Base-by-base conservation (phyloP, 176 grass and related monocot species). In the Ampelocalamus luodianensis region DNA sequence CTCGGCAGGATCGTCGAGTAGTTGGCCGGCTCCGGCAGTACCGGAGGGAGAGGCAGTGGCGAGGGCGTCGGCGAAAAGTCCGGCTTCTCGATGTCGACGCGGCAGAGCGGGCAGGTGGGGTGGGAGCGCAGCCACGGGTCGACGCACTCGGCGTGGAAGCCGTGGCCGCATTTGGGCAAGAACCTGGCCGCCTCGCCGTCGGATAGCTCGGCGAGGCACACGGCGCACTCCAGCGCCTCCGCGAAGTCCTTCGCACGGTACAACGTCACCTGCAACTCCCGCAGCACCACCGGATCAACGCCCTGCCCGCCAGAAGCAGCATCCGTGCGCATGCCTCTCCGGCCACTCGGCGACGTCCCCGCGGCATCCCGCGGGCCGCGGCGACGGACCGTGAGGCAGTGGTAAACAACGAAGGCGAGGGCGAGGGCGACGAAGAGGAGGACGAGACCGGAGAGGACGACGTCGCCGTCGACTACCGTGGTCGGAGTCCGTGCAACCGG, bases 61-160 rank as follows among this genome's bases (percentile, higher is more conserved):
- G 87, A 79, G 18, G 38, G 86, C n/a, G 59, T 32, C 1, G 83
- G 49, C 69, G 71, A 82, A 20, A 6, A 24, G 32, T 80, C 78
- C 48, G 76, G 59, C 80, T 85, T 85, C 74, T 78, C 81, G 58
- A 93, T 87, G 23, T 90, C 87, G 10, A 90, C 74, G 49, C 89
- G 89, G 59, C 92, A 98, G 66, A 98, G 88, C 67, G 92, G 90
- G 13, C 93, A 94, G 42, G 94, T 91, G 15, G 93, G 71, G 82
- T 93, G 93, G 50, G 90, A 78, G 34, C 87, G 87, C 23, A 92
- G 90, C 80, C 93, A 92, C 43, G 89, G 59, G 68, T 94, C 83
- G 76, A 95, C 85, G 67, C 89, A 90, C 79, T 92, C 78, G 67
- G 90, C 89, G 79, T 98, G 91, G 85, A 98, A 94, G 50, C 89